Percentiles rank a stretch among this genome's conserved stretches.
phyloP scores from a whole-genome alignment of 192 early-diverging fungal species.

The Gaertneriomyces sp. region DNA sequence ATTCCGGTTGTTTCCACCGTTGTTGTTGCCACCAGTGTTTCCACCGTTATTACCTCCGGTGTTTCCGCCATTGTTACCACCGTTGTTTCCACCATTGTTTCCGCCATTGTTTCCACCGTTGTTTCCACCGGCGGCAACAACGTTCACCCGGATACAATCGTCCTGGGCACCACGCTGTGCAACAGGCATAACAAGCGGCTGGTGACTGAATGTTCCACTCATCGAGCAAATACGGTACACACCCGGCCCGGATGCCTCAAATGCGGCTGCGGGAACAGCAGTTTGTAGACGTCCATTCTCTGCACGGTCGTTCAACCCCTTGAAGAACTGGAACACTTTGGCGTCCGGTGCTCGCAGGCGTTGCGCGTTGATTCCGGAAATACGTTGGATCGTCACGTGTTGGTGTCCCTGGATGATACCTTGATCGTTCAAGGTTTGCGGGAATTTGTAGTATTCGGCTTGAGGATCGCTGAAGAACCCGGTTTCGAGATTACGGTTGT shows the following conservation, averaged over 20 bases:
- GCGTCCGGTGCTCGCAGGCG: constrained; percentile 22
- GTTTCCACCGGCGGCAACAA: background rate
- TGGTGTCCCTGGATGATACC: constrained; percentile 42
- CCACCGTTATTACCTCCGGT: no score
- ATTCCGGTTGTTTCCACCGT: no score
- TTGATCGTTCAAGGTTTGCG: constrained; percentile 36
- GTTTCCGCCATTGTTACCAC: no score
- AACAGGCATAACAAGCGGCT: constrained; percentile 40
- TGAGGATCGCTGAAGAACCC: constrained; percentile 39
- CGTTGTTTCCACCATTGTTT: no score
- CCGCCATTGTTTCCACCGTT: no score
- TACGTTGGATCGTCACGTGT: constrained; percentile 41
- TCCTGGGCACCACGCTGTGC: constrained; percentile 45
- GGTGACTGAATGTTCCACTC: constrained; percentile 34
- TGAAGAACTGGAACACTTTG: constrained; percentile 38
- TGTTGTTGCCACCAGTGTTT: no score
- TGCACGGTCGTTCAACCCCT: constrained; percentile 39
- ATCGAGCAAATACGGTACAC: constrained; percentile 39
- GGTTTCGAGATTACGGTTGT: constrained; percentile 33
- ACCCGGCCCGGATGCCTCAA: constrained; percentile 32
- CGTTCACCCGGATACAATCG: constrained; percentile 42
- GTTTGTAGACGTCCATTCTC: constrained; percentile 16
- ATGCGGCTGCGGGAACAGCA: constrained; percentile 28
- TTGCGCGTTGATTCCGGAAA: background rate
- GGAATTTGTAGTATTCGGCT: constrained; percentile 29